phyloP scores from a whole-genome alignment of 2,329 filamentous ascomycete species.

The Penicillium decumbens region DNA sequence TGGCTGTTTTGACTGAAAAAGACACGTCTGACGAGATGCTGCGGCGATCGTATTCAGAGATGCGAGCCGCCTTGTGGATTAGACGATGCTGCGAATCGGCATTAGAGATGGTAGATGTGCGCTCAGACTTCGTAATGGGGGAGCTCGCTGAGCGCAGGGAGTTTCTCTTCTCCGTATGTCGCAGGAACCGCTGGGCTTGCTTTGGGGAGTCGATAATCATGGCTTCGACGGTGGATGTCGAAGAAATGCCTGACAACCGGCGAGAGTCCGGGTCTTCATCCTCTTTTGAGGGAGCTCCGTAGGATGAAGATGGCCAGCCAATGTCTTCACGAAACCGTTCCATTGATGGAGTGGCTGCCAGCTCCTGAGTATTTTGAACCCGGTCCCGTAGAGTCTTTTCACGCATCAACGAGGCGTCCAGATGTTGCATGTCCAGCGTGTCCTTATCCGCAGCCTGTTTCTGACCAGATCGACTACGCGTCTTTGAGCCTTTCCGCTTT shows the following conservation, averaged over 20 bases:
- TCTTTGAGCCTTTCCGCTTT: conserved; percentile 9
- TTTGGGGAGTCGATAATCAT: conserved; percentile 51
- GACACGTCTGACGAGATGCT: conserved; percentile 44
- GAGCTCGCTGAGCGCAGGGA: conserved; percentile 49
- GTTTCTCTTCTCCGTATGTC: conserved; percentile 52
- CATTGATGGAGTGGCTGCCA: conserved; percentile 36
- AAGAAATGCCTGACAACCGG: conserved; percentile 50
- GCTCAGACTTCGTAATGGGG: conserved; percentile 42
- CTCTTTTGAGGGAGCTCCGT: conserved; percentile 24
- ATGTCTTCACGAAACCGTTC: conserved; percentile 49
- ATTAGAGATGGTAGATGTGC: conserved; percentile 43
- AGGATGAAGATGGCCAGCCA: conserved; percentile 43
- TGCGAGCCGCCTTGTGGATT: conserved; percentile 48
- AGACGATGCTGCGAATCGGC: conserved; percentile 46
- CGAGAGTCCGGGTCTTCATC: conserved; percentile 29
- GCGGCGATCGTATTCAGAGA: conserved; percentile 46
- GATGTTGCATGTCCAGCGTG: conserved; percentile 13
- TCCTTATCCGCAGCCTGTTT: neutral
- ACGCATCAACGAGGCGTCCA: conserved; percentile 23
- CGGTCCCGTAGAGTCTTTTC: conserved; percentile 34
- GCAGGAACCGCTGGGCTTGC: conserved; percentile 44
- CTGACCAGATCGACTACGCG: neutral
- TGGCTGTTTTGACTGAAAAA: conserved; percentile 30
- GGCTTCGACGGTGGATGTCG: conserved; percentile 53
- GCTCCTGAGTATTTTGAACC: conserved; percentile 26